Conservation (phyloP, 352 stramenopile genomes). For the Pythium myriotylum region DNA sequence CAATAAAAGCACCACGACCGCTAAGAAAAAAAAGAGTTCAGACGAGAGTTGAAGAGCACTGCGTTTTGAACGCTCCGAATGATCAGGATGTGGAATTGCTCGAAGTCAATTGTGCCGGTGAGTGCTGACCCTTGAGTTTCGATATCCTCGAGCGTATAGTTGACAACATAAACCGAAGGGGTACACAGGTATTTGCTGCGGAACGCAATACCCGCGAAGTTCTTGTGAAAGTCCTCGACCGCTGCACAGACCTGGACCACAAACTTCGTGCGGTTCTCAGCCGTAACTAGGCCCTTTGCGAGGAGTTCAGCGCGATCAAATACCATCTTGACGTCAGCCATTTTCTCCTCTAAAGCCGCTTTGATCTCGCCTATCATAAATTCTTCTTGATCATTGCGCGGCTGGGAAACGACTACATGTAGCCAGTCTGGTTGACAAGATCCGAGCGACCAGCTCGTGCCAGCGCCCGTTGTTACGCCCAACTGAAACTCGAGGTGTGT, state of each 20-base stretch:
- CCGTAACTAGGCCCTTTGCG: constrained; percentile 15
- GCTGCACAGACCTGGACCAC: constrained; percentile 10
- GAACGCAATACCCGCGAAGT: constrained; percentile 23
- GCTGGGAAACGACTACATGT: constrained; percentile 10
- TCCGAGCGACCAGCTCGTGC: constrained; percentile 7
- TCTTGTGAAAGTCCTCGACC: constrained; percentile 24
- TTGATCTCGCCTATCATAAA: constrained; percentile 9
- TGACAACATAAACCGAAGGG: constrained; percentile 27
- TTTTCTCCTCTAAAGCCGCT: constrained; percentile 4
- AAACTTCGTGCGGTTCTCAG: constrained; percentile 1
- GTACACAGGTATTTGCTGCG: constrained; percentile 17
- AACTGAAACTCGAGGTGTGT: constrained; percentile 1
- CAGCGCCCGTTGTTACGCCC: neutral
- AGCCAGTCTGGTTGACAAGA: constrained; percentile 18
- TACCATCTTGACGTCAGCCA: constrained; percentile 11
- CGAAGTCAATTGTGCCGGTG: constrained; percentile 19
- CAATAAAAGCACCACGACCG: too few relatives aligned
- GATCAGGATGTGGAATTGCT: constrained; percentile 16
- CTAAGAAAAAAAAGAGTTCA: constrained; percentile 23
- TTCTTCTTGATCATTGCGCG: constrained; percentile 17
- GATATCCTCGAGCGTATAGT: constrained; percentile 26
- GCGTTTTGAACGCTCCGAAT: constrained; percentile 24
- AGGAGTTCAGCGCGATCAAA: constrained; percentile 16
- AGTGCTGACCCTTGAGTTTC: constrained; percentile 1
- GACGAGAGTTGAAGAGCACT: constrained; percentile 21